Conservation (phyloP, 805 yeast genomes). For the Blastobotrys mokoenaii region DNA sequence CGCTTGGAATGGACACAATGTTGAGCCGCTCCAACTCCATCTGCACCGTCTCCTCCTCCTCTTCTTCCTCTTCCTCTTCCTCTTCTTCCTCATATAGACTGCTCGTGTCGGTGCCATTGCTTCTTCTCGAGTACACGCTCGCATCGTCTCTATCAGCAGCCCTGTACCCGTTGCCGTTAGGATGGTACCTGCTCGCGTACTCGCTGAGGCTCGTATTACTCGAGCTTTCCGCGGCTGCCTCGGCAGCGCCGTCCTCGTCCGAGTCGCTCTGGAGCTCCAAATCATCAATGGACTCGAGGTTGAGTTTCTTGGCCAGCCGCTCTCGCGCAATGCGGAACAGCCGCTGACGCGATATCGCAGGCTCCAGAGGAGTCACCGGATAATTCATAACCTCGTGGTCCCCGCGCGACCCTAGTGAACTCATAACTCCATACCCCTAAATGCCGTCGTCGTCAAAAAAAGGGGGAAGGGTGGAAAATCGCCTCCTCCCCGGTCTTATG, state of each 20-base stretch:
- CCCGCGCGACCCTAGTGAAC: no score
- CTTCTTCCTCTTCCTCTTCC: conserved; percentile 10
- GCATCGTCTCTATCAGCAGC: conserved; percentile 4
- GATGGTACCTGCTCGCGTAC: background rate
- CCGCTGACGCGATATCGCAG: conserved; percentile 2
- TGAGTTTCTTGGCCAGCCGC: background rate
- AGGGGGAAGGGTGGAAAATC: no score
- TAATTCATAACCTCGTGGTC: background rate
- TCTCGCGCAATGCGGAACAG: conserved; percentile 2
- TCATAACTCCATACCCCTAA: no score
- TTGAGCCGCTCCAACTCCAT: conserved; percentile 35
- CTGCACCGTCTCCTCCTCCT: conserved; percentile 19
- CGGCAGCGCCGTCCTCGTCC: background rate
- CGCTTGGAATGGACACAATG: conserved; percentile 32
- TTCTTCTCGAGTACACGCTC: no score
- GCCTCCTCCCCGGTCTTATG: background rate
- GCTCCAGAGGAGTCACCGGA: conserved; percentile 4
- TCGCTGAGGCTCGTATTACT: background rate
- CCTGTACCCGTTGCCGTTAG: background rate
- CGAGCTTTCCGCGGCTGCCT: background rate
- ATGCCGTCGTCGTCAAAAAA: background rate
- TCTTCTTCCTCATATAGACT: conserved; percentile 5
- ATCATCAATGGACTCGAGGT: background rate
- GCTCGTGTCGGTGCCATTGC: conserved; percentile 2
- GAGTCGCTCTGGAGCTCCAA: background rate